Evolutionary conservation across 768 basidiomycete species (phyloP), one percentile per base, ranked within the genome.

Genomic region (Leucogyrophana mollusca): DNA sequence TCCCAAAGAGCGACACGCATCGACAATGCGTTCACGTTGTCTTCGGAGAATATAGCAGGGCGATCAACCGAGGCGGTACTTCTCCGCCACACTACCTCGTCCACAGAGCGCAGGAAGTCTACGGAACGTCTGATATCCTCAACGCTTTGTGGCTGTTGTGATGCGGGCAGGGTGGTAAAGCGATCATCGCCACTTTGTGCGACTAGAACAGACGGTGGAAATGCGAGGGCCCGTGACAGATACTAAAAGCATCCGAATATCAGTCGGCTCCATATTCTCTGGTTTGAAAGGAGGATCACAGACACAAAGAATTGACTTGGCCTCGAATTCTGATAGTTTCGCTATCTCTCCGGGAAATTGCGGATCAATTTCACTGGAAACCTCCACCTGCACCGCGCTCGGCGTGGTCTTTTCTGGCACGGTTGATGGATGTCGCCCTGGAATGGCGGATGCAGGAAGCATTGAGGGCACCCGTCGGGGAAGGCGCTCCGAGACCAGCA

Each of bases 1-100:
- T 65, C 65, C 63, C 63, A 67, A 10, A 67, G 43, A 18, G 50
- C 51, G 27, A 65, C 55, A 16, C 65, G 60, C 17, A 58, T 36
- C 11, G 49, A 11, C n/a, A 67, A 52, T 2, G 60, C 47, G 22
- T 49, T 39, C 2, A 30, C 20, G 13, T 67, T 67, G 13, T 55
- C 65, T 34, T 53, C 61, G 1, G 62, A 65, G 45, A 47, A 65
- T 1, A 55, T 30, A 18, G 47, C 43, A 22, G 49, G 46, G 9
- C 49, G 46, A 3, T 13, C 8, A 13, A 43, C 52, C 4, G 51
- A 49, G 2, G 48, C 24, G 2, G 27, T 35, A 20, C 49, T 39
- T 7, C 63, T 51, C 24, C 54, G 56, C 63, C 63, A 65, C 9
- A 65, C 53, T 1, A 67, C 43, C 34, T 65, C 60, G 36, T 65